These are phyloP conservation scores for Hymenochaete sp. DNA, from an alignment of 1,284 basidiomycete species.

Conservation along the genomic window DNA sequence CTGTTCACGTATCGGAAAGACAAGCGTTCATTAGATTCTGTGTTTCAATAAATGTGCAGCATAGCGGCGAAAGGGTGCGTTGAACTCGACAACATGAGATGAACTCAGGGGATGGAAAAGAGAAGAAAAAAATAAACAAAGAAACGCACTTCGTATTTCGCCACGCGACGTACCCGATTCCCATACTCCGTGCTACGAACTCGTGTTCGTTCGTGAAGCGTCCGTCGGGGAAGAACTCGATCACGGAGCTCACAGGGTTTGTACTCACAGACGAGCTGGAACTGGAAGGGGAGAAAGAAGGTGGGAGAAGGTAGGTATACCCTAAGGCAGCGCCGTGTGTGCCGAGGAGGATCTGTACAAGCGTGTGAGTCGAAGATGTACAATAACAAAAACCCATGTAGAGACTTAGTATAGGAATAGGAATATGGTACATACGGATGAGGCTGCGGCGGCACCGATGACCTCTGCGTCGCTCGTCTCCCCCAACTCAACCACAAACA, in stretches of 20 bases:
- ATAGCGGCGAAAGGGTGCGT: too few relatives aligned
- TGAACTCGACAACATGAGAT: too few relatives aligned
- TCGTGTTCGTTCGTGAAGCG: conserved; percentile 69
- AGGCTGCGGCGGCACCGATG: conserved; percentile 52
- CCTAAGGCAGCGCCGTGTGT: conserved; percentile 66
- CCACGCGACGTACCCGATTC: conserved; percentile 72
- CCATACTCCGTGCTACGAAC: conserved; percentile 51
- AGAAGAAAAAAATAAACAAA: conserved; percentile 16
- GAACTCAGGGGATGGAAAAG: neutral
- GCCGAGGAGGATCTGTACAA: conserved; percentile 56
- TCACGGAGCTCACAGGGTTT: conserved; percentile 21
- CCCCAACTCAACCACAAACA: conserved; percentile 55
- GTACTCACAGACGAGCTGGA: too few relatives aligned
- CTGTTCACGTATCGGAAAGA: conserved; percentile 19
- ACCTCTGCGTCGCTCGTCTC: conserved; percentile 26
- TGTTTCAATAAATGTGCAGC: too few relatives aligned
- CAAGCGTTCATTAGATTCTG: neutral
- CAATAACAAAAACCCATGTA: conserved; percentile 7
- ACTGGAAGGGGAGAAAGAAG: too few relatives aligned
- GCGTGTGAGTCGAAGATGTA: too few relatives aligned
- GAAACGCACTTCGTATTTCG: conserved; percentile 44
- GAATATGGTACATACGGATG: conserved; percentile 47
- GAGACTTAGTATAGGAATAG: neutral
- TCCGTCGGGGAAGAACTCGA: conserved; percentile 74
- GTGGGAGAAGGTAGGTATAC: conserved; percentile 60